phyloP scores from a whole-genome alignment of 306 rosid species.

The Pyrus bretschneideri region DNA sequence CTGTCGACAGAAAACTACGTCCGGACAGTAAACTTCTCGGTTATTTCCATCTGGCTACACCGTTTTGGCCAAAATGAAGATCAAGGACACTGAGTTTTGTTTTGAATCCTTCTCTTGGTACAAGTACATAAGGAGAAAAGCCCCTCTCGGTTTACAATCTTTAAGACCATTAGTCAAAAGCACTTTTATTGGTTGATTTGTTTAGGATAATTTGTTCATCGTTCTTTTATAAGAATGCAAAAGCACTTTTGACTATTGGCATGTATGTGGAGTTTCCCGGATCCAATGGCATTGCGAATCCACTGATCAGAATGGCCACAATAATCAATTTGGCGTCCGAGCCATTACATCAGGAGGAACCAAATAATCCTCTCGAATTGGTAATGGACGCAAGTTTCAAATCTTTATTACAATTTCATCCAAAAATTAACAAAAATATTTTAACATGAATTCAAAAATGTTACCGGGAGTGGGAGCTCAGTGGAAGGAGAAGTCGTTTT shows the following conservation, averaged over 20 bases:
- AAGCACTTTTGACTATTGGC: not conserved
- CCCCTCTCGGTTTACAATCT: too few relatives aligned
- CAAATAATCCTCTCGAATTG: slow-evolving; percentile 39
- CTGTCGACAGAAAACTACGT: slow-evolving; percentile 56
- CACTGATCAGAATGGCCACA: slow-evolving; percentile 89
- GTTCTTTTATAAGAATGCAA: not conserved
- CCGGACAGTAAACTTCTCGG: slow-evolving; percentile 78
- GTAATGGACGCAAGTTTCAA: slow-evolving; percentile 51
- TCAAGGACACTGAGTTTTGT: slow-evolving; percentile 25
- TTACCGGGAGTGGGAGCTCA: slow-evolving; percentile 38
- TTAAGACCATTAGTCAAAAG: too few relatives aligned
- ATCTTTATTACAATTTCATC: not conserved
- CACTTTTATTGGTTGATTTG: too few relatives aligned
- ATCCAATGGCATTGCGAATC: slow-evolving; percentile 48
- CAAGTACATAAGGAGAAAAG: slow-evolving; percentile 20
- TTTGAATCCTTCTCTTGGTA: slow-evolving; percentile 65
- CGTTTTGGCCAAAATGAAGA: slow-evolving; percentile 85
- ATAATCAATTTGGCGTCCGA: slow-evolving; percentile 49
- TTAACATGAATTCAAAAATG: not conserved
- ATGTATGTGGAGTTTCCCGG: slow-evolving; percentile 84
- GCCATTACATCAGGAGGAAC: slow-evolving; percentile 46
- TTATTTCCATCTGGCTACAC: slow-evolving; percentile 47
- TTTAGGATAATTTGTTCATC: too few relatives aligned
- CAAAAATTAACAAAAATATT: too few relatives aligned
- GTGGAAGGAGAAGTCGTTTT: slow-evolving; percentile 99